Base-by-base conservation (phyloP, 83 land plant species). In the Thuja plicata region DNA sequence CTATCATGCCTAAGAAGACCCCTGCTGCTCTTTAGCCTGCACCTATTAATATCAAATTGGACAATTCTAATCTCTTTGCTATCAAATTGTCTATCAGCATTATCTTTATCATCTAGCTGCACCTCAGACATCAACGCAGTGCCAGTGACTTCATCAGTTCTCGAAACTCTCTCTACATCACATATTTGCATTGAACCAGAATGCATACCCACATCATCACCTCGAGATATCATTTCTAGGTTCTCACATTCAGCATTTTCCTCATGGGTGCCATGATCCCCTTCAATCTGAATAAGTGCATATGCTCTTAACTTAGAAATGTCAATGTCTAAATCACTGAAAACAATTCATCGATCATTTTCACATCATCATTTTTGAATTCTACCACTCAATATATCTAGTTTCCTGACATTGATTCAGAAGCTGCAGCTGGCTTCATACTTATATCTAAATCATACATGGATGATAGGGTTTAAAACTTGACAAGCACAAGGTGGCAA, bases 11-110 rank as follows among this genome's bases (percentile, higher is more conserved):
- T 46, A 46, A 85, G 86, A 85, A 85, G 19, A 85, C 86, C 86
- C 62, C 86, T 85, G 15, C 62, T 52, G 66, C 87, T 85, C 41
- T 52, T 52, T 70, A 85, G 8, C 34, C 70, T 85, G 57, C 87
- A 85, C 30, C 32, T 85, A 55, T 55, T 85, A 52, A 85, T 85
- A 37, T 85, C 70, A 35, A 85, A 85, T 52, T 85, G 66, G 50
- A 12, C 38, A 85, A 27, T 82, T 74, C 38, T 34, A 74, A 34
- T 74, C 11, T 3, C 78, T 74, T 74, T 74, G 16, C 5, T 74
- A 2, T 74, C 17, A 32, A 0, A 38, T 35, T 34, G 78, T 34
- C 78, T 74, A 32, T 32, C 38, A 74, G 35, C 35, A 34, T 74
- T 35, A 74, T 34, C 78, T 74, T 74, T 34, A 34, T 74, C 38